phyloP scores from a whole-genome alignment of 2,329 filamentous ascomycete genomes.

The Pyrenophora tritici-repentis region DNA sequence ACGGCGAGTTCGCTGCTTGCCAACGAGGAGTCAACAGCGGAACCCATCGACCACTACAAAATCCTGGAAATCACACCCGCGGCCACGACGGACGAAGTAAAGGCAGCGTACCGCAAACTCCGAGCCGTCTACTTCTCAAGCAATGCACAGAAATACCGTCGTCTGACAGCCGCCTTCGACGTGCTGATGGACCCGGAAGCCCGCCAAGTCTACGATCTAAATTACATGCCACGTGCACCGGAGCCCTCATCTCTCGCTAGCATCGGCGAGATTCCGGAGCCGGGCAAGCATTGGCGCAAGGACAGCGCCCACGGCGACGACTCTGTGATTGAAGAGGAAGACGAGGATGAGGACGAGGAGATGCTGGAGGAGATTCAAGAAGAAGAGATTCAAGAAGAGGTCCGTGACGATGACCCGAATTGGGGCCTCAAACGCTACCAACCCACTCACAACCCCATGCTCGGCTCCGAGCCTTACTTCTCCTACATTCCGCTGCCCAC shows the following conservation, averaged over 20 bases:
- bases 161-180: slow-evolving; percentile 38
- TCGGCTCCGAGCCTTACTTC: slow-evolving; percentile 32
- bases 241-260: slow-evolving; percentile 12
- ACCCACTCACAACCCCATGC: slow-evolving; percentile 22
- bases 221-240: slow-evolving; percentile 18
- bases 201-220: slow-evolving; percentile 34
- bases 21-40: slow-evolving; percentile 21
- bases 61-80: slow-evolving; percentile 29
- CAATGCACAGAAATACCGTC: slow-evolving; percentile 36
- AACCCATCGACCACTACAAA: slow-evolving; percentile 40
- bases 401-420: slow-evolving; percentile 30
- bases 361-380: slow-evolving; percentile 12
- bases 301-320: slow-evolving; percentile 29
- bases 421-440: slow-evolving; percentile 32
- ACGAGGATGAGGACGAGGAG: slow-evolving; percentile 25
- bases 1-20: slow-evolving; percentile 17
- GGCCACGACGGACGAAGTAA: slow-evolving; percentile 39
- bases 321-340: slow-evolving; percentile 20
- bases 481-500: slow-evolving; percentile 32
- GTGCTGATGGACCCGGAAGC: slow-evolving; percentile 35
- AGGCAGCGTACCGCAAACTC: slow-evolving; percentile 33
- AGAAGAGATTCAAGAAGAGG: slow-evolving; percentile 6
- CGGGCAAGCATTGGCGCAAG: slow-evolving; percentile 28
- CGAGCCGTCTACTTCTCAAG: slow-evolving; percentile 37
- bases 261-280: slow-evolving; percentile 20